Evolutionary conservation across 495 filamentous ascomycete genomes (phyloP), one percentile per base, ranked within the genome.

Genomic region (Neurospora sp.): DNA sequence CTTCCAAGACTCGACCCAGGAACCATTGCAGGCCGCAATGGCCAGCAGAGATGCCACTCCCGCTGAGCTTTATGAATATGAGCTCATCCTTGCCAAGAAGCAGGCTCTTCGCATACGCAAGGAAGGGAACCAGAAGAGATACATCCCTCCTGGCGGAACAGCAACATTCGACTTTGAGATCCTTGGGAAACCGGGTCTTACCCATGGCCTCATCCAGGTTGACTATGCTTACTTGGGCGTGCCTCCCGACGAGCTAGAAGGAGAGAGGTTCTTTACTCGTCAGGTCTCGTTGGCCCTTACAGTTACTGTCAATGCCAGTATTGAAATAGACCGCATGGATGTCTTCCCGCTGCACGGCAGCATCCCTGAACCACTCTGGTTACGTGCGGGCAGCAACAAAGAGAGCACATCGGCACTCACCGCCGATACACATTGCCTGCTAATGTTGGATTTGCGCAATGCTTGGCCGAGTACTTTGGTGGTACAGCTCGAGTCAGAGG

Each of bases 221-320:
- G 92, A 97, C 80, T 97, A 97, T 78, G 90, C 90, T 5, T 81
- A 89, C 75, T 83, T 97, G 41, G 93, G 91, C 7, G 84, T 87
- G 39, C 83, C 90, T 20, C 85, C 85, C 22, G 83, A 85, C 16
- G 87, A 93, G 53, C 81, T 94, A 3, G 85, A 85, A n/a, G 53
- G 27, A 16, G 89, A 90, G 59, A 85, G 87, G 38, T 96, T 97
- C 76, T 94, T 93, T 77, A 97, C 95, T 18, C 88, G 94, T 69
- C 91, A 95, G 75, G 82, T 97, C 31, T 90, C 90, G 44, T 85
- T 97, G 45, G 93, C 93, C 9, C 81, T 98, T 69, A 93, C 92
- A 0, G 86, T 97, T 27, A 97, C 94, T 4, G 94, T 98, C 44
- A 97, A 97, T 79, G 92, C 94, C 14, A 94, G 92, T 76, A 85